These are phyloP conservation scores for Dacryopinax primogenitus DNA, from an alignment of 768 basidiomycete species.

Conservation along the genomic window DNA sequence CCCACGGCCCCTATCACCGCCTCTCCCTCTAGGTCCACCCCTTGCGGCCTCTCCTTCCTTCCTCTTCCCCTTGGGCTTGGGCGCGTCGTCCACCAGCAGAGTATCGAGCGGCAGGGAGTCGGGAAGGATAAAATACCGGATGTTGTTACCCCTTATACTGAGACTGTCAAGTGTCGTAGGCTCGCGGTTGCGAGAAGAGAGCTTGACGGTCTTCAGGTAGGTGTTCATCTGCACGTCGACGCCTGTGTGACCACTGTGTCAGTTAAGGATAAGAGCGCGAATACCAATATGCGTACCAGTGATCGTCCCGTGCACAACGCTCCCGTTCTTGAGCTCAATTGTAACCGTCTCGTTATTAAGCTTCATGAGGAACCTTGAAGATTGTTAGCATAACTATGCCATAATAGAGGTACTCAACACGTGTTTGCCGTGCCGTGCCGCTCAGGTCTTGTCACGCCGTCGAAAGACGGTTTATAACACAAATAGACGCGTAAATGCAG, in stretches of 20 bases:
- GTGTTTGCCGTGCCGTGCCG: not conserved
- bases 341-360: conserved; percentile 98
- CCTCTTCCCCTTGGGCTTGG: conserved; percentile 85
- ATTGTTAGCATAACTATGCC: not conserved
- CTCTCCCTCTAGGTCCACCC: conserved; percentile 42
- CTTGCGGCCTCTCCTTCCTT: conserved; percentile 59
- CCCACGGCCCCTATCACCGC: conserved; percentile 39
- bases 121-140: conserved; percentile 97
- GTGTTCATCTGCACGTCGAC: conserved; percentile 99
- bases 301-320: conserved; percentile 88
- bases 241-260: conserved; percentile 36
- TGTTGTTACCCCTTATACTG: conserved; percentile 91
- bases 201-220: conserved; percentile 92
- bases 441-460: not conserved
- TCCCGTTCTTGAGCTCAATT: conserved; percentile 95
- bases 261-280: conserved; percentile 3
- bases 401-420: not conserved
- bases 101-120: conserved; percentile 95
- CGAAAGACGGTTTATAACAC: not conserved
- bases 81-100: conserved; percentile 91
- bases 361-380: conserved; percentile 95
- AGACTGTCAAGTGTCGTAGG: conserved; percentile 76
- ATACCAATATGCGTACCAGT: conserved; percentile 49
- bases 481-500: not conserved
- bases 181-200: conserved; percentile 84